These are phyloP conservation scores for Boletus sp. DNA, from an alignment of 768 basidiomycete genomes.

Conservation along the genomic window DNA sequence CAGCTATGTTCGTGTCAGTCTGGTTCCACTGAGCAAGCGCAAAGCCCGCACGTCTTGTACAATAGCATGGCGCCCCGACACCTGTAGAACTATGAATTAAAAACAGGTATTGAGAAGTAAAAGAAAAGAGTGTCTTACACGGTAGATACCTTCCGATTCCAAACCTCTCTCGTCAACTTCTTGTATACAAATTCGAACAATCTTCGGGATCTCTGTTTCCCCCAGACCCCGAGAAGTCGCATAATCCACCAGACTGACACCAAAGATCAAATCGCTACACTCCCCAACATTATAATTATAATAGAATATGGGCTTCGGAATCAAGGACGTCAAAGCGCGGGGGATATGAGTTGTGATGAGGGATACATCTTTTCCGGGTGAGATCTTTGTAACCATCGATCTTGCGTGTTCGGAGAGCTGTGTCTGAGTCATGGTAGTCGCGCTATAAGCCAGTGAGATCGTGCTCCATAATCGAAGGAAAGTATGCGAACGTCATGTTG, in stretches of 20 bases:
- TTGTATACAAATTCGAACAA: constrained; percentile 73
- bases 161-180: constrained; percentile 81
- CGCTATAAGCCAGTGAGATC: constrained; percentile 42
- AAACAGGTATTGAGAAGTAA: not conserved
- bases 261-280: constrained; percentile 87
- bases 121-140: constrained; percentile 41
- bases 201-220: constrained; percentile 76
- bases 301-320: constrained; percentile 72
- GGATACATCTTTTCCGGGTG: constrained; percentile 65
- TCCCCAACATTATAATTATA: constrained; percentile 77
- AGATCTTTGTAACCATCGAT: constrained; percentile 60
- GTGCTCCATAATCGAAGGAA: not conserved
- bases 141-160: constrained; percentile 77
- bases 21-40: not conserved
- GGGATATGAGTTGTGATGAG: constrained; percentile 55
- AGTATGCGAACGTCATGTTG: constrained; percentile 53
- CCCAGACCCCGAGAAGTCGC: constrained; percentile 72
- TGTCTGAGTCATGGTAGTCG: constrained; percentile 71
- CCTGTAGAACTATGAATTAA: constrained; percentile 38
- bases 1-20: constrained; percentile 43
- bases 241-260: constrained; percentile 84
- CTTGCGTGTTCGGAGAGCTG: constrained; percentile 68
- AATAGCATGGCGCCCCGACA: constrained; percentile 80
- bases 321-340: constrained; percentile 58
- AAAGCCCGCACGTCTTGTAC: constrained; percentile 67